These are phyloP conservation scores for Bolboschoenoplectus hybrid DNA, from an alignment of 202 grass and related monocot genomes.

Conservation along the genomic window DNA sequence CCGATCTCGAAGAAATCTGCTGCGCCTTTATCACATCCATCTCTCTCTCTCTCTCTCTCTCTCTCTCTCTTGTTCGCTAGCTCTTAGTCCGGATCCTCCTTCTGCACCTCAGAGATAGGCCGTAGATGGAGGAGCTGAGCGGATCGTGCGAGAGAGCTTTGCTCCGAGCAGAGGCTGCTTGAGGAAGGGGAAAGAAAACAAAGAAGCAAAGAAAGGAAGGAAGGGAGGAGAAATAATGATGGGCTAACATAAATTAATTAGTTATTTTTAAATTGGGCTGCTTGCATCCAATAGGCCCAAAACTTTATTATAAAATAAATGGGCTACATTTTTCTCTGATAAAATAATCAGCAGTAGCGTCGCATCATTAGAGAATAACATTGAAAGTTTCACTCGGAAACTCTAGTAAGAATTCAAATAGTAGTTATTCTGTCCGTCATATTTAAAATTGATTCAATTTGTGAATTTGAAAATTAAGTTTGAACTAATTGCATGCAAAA, in stretches of 20 bases:
- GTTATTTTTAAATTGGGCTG: neutral
- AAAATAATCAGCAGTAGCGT: too few species aligned
- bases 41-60: constrained; percentile 14
- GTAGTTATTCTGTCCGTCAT: too few species aligned
- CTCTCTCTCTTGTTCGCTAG: neutral
- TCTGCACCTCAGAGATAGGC: neutral
- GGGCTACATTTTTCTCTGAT: neutral
- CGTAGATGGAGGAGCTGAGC: neutral
- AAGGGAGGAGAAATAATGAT: neutral
- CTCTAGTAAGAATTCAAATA: too few species aligned
- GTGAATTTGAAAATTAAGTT: too few species aligned
- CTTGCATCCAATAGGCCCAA: neutral
- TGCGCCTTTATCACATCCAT: constrained; percentile 96
- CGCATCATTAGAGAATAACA: too few species aligned
- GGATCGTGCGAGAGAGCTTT: neutral
- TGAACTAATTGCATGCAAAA: too few species aligned
- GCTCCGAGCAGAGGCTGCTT: constrained; percentile 19
- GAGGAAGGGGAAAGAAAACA: constrained; percentile 7
- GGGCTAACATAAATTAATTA: neutral
- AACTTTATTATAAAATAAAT: neutral
- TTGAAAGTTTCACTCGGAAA: too few species aligned
- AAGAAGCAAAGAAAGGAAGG: neutral
- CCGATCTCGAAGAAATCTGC: constrained; percentile 79
- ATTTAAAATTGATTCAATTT: too few species aligned
- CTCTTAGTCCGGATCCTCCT: constrained; percentile 10